phyloP scores from a whole-genome alignment of 306 rosid species.

The Quercus bicolor region DNA sequence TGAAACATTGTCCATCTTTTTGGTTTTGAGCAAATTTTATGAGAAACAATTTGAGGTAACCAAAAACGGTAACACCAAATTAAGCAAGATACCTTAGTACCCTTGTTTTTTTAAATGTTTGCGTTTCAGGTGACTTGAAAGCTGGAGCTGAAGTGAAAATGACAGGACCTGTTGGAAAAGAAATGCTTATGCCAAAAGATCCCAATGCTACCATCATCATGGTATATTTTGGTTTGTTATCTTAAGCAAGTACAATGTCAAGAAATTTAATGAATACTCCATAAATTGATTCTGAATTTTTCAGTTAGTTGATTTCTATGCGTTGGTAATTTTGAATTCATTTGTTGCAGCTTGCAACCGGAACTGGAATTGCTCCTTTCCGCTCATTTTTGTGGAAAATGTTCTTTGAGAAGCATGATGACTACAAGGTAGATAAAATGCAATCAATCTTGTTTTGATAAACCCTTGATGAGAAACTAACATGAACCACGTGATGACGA shows the following conservation, averaged over 20 bases:
- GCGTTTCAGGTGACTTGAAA: slow-evolving; percentile 76
- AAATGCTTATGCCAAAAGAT: slow-evolving; percentile 99
- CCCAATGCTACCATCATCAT: slow-evolving; percentile 84
- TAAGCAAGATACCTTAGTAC: background rate
- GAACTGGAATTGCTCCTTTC: slow-evolving; percentile 98
- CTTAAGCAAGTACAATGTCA: background rate
- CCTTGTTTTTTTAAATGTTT: background rate
- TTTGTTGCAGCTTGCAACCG: slow-evolving; percentile 76
- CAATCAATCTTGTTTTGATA: background rate
- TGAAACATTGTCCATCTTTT: background rate
- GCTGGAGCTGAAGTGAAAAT: slow-evolving; percentile 80
- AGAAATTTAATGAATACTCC: background rate
- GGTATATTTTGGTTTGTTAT: slow-evolving; percentile 40
- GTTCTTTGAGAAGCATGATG: slow-evolving; percentile 92
- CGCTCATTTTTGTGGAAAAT: slow-evolving; percentile 95
- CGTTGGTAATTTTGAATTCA: slow-evolving; percentile 12
- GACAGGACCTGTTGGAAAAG: slow-evolving; percentile 97
- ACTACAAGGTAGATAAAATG: slow-evolving; percentile 60
- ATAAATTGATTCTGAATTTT: background rate
- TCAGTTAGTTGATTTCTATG: background rate
- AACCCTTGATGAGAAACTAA: background rate
- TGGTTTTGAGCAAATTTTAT: background rate
- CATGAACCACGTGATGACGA: background rate
- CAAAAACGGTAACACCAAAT: background rate
- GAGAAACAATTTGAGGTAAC: background rate